phyloP scores from a whole-genome alignment of 306 rosid genomes.

The Hippophae rhamnoides region DNA sequence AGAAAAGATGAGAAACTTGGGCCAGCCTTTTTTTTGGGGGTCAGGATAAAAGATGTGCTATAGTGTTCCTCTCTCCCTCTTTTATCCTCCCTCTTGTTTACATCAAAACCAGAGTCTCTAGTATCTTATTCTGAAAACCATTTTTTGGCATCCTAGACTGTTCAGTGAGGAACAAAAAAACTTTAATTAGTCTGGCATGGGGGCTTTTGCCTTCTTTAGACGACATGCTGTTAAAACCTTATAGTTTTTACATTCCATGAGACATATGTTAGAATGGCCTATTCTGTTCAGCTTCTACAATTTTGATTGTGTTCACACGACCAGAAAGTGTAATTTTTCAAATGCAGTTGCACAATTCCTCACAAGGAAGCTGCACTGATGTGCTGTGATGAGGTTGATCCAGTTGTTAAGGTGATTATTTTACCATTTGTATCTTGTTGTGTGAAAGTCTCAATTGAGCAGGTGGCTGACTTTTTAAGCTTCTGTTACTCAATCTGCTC shows the following conservation, averaged over 20 bases:
- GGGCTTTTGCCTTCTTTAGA: no score
- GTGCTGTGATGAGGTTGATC: slow-evolving; percentile 88
- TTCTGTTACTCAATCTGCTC: slow-evolving; percentile 11
- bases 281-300: neutral
- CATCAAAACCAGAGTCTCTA: slow-evolving; percentile 5
- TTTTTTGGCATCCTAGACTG: neutral
- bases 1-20: no score
- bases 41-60: no score
- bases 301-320: neutral
- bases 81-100: slow-evolving; percentile 8
- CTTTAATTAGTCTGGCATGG: no score
- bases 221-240: no score
- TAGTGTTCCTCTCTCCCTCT: no score
- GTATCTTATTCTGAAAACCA: slow-evolving; percentile 1
- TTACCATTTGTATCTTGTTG: slow-evolving; percentile 11
- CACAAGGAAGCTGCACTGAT: slow-evolving; percentile 73
- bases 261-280: neutral
- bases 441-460: neutral
- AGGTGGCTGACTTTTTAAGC: slow-evolving; percentile 11
- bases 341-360: slow-evolving; percentile 68
- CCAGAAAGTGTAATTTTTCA: slow-evolving; percentile 21
- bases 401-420: slow-evolving; percentile 74
- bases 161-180: no score
- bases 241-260: neutral
- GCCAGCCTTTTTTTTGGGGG: no score